phyloP scores from a whole-genome alignment of 768 basidiomycete genomes.

The Kwoniella heveanensis region DNA sequence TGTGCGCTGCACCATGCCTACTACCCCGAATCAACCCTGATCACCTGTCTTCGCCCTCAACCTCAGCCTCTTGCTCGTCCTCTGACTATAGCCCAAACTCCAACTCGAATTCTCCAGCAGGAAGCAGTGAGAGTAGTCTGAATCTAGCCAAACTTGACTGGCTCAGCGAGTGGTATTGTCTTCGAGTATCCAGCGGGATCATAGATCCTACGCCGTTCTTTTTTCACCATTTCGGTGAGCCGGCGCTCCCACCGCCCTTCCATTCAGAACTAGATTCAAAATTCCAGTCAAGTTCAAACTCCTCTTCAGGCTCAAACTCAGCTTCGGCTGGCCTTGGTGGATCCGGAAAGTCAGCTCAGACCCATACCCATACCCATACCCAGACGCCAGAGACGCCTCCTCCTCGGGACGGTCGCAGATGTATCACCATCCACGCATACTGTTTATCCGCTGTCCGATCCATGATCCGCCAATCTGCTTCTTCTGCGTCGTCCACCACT shows the following conservation, averaged over 20 bases:
- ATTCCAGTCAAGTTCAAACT: too few relatives aligned
- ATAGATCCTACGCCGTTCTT: conserved; percentile 8
- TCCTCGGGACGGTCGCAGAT: too few relatives aligned
- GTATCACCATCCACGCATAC: conserved; percentile 29
- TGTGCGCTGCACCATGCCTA: conserved; percentile 34
- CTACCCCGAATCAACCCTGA: conserved; percentile 7
- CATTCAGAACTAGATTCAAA: background rate
- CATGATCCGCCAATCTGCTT: conserved; percentile 14
- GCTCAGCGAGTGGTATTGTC: conserved; percentile 13
- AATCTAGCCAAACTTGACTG: background rate
- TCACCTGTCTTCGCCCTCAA: too few relatives aligned
- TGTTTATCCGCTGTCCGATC: conserved; percentile 18
- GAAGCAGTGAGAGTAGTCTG: too few relatives aligned
- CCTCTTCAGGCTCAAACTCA: too few relatives aligned
- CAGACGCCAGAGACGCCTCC: conserved; percentile 1
- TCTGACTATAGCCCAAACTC: too few relatives aligned
- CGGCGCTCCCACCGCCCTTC: background rate
- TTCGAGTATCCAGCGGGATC: conserved; percentile 6
- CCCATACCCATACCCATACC: too few relatives aligned
- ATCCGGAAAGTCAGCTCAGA: too few relatives aligned
- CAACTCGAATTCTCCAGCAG: too few relatives aligned
- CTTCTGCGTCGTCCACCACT: background rate
- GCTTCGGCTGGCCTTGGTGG: too few relatives aligned
- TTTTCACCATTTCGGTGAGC: background rate
- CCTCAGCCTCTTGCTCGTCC: too few relatives aligned